Evolutionary conservation across 352 stramenopile species (phyloP), one percentile per base, ranked within the genome.

Genomic region (Plasmopara muralis): DNA sequence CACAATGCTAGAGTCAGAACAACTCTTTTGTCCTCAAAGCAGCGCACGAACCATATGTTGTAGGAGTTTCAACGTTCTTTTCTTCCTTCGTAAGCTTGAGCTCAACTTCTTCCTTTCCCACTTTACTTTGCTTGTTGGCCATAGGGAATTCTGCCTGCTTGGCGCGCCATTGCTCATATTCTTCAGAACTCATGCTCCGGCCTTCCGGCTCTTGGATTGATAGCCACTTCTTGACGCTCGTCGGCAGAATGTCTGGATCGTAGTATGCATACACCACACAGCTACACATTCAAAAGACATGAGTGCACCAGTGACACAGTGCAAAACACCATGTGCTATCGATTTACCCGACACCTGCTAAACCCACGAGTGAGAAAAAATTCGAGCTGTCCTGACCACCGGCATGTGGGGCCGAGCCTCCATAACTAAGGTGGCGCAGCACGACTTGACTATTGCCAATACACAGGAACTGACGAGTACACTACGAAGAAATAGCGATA

Each of bases 121-220:
- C 75, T 34, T 70, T 8, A 41, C 31, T 75, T 40, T 64, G 62
- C 14, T 50, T 51, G 6, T 49, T 25, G 7, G 56, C 43, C 0
- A 53, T 64, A 10, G 68, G 68, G 40, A 76, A 85, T 5, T 71
- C 73, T 0, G 65, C 64, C 55, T 93, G 83, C 53, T 85, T 72
- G 4, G 81, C 78, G 14, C 83, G 83, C 83, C 83, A 93, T 44
- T 85, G 64, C 42, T 93, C 83, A 52, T 93, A 93, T 60, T 93
- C 83, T 52, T 92, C 83, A 34, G 89, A 68, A 54, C 75, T 92
- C 83, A 93, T 93, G 51, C 75, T 81, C 44, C 88, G 78, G 42
- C 83, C 83, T 46, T 87, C 72, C 0, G 75, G 75, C 41, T 89
- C 81, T 50, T 93, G 75, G 55, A 93, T 93, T 42, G 77, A 79